phyloP scores from a whole-genome alignment of 192 early-diverging fungal species.

The Irineochytrium annulatum region DNA sequence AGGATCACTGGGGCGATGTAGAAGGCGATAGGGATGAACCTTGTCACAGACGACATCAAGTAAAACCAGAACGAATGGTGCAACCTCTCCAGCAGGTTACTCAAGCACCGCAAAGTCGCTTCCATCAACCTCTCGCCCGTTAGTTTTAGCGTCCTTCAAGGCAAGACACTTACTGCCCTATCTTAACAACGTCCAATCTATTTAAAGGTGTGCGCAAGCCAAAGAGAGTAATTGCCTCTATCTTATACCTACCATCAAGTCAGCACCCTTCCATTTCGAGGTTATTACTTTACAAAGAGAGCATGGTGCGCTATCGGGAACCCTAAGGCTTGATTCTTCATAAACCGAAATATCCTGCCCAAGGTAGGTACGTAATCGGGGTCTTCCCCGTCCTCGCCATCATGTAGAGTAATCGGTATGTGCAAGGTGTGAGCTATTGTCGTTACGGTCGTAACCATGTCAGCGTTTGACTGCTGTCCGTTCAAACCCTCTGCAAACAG shows the following conservation, averaged over 20 bases:
- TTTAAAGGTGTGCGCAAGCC: no score
- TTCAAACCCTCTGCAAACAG: conserved; percentile 69
- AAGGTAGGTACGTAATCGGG: conserved; percentile 10
- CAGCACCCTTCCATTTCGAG: conserved; percentile 19
- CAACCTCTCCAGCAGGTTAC: conserved; percentile 88
- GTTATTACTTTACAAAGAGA: conserved; percentile 50
- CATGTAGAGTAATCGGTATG: conserved; percentile 57
- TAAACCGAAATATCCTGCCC: conserved; percentile 45
- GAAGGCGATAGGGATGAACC: conserved; percentile 82
- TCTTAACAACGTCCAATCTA: no score
- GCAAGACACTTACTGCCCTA: no score
- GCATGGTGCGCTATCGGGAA: conserved; percentile 67
- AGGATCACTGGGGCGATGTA: conserved; percentile 84
- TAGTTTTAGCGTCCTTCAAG: no score
- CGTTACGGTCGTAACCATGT: conserved; percentile 76
- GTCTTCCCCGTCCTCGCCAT: conserved; percentile 9
- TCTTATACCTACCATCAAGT: conserved; percentile 33
- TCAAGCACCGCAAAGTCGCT: conserved; percentile 76
- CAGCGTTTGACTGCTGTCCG: conserved; percentile 89
- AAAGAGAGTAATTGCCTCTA: conserved; percentile 36
- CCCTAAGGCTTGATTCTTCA: conserved; percentile 65
- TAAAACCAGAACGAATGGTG: conserved; percentile 98
- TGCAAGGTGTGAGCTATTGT: conserved; percentile 48
- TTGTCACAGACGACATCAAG: conserved; percentile 70
- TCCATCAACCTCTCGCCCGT: conserved; percentile 50